These are phyloP conservation scores for Phoenix roebelenii DNA, from an alignment of 176 grass and related monocot species.

Conservation along the genomic window DNA sequence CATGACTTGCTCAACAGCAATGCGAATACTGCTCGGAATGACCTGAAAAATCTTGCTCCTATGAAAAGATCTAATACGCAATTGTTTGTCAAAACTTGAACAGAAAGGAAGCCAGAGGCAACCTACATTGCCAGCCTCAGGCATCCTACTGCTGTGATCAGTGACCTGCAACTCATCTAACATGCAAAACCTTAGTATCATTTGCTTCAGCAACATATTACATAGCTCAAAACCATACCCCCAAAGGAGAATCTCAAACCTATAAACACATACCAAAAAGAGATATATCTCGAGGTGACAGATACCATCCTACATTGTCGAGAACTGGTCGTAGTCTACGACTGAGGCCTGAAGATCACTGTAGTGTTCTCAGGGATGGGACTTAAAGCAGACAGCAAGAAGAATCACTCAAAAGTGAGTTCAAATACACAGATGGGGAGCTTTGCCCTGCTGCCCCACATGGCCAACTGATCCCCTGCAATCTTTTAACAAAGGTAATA, in stretches of 20 bases:
- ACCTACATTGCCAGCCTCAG: too few relatives aligned
- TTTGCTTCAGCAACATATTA: too few relatives aligned
- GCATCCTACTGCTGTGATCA: too few relatives aligned
- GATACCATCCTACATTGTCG: conserved; percentile 13
- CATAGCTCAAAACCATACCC: not conserved
- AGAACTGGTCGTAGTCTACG: conserved; percentile 6
- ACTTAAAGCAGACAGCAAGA: conserved; percentile 14
- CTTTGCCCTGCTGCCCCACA: conserved; percentile 5
- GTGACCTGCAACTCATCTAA: conserved; percentile 4
- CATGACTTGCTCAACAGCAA: conserved; percentile 2
- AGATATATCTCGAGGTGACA: conserved; percentile 3
- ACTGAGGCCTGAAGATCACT: not conserved
- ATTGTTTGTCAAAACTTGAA: too few relatives aligned
- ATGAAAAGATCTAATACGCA: not conserved
- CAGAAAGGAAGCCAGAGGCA: too few relatives aligned
- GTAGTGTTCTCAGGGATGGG: conserved; percentile 2
- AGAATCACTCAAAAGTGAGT: conserved; percentile 2
- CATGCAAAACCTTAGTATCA: not conserved
- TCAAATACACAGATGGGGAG: not conserved
- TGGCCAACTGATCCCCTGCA: conserved; percentile 6
- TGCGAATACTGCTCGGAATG: not conserved
- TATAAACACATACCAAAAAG: conserved; percentile 10
- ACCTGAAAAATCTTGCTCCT: conserved; percentile 10
- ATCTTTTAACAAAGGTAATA: conserved; percentile 2
- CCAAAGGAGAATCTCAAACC: conserved; percentile 10